These are phyloP conservation scores for Carpinus fangiana DNA, from an alignment of 306 rosid genomes.

Conservation along the genomic window DNA sequence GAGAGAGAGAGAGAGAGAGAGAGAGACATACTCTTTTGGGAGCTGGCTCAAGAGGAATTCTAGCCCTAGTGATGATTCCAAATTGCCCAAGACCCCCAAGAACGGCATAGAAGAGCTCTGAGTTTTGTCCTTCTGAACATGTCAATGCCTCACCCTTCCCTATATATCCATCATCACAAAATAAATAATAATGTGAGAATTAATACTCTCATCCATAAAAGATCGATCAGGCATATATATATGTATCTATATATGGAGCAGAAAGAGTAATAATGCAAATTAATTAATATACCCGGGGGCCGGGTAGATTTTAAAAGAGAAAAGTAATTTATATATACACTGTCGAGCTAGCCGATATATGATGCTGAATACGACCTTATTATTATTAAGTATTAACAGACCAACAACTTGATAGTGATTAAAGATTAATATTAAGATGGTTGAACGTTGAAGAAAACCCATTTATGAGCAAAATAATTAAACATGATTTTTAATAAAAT, in stretches of 20 bases:
- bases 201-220: no score
- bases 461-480: not conserved
- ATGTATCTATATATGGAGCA: not conserved
- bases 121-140: constrained; percentile 72
- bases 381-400: not conserved
- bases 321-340: not conserved
- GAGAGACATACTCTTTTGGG: constrained; percentile 66
- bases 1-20: constrained; percentile 18
- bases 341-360: not conserved
- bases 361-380: not conserved
- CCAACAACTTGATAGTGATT: not conserved
- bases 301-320: not conserved
- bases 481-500: not conserved
- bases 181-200: not conserved
- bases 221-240: not conserved
- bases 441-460: not conserved
- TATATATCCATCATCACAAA: constrained; percentile 15
- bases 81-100: constrained; percentile 99
- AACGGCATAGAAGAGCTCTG: constrained; percentile 82
- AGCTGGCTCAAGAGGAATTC: constrained; percentile 85
- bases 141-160: constrained; percentile 89
- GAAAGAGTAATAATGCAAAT: not conserved
- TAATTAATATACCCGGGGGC: not conserved
- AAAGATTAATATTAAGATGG: not conserved
- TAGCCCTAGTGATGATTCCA: constrained; percentile 91